Percentiles rank a stretch among this genome's conserved stretches.
phyloP scores from a whole-genome alignment of 1,284 basidiomycete species.

The Bondarzewia mesenterica region DNA sequence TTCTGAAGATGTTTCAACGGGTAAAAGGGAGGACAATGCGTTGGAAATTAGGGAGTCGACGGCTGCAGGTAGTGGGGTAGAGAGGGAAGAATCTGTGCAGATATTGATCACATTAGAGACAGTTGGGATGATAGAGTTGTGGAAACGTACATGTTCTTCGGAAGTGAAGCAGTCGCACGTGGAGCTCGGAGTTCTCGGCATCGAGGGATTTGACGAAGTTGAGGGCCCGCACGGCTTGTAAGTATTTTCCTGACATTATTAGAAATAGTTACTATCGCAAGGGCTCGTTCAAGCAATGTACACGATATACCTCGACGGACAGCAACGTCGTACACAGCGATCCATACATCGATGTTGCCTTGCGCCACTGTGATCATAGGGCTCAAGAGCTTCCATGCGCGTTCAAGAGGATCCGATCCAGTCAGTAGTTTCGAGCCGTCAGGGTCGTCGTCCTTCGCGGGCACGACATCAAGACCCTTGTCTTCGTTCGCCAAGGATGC shows the following conservation, averaged over 20 bases:
- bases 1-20: constrained; percentile 49
- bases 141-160: constrained; percentile 38
- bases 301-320: constrained; percentile 57
- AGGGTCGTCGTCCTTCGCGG: constrained; percentile 76
- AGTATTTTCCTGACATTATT: constrained; percentile 57
- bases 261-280: not conserved
- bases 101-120: constrained; percentile 2
- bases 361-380: constrained; percentile 53
- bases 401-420: constrained; percentile 65
- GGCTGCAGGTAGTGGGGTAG: constrained; percentile 33
- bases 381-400: constrained; percentile 67
- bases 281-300: constrained; percentile 1
- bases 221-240: constrained; percentile 74
- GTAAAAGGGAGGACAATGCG: constrained; percentile 43
- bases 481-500: constrained; percentile 48
- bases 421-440: constrained; percentile 68
- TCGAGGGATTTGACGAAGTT: constrained; percentile 50
- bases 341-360: constrained; percentile 64
- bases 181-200: constrained; percentile 57
- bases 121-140: not conserved
- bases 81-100: constrained; percentile 31
- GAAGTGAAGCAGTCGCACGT: constrained; percentile 66
- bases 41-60: constrained; percentile 37
- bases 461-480: constrained; percentile 62
- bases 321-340: constrained; percentile 75